Conservation (phyloP, 768 basidiomycete species). For the Tylopilus sp. region DNA sequence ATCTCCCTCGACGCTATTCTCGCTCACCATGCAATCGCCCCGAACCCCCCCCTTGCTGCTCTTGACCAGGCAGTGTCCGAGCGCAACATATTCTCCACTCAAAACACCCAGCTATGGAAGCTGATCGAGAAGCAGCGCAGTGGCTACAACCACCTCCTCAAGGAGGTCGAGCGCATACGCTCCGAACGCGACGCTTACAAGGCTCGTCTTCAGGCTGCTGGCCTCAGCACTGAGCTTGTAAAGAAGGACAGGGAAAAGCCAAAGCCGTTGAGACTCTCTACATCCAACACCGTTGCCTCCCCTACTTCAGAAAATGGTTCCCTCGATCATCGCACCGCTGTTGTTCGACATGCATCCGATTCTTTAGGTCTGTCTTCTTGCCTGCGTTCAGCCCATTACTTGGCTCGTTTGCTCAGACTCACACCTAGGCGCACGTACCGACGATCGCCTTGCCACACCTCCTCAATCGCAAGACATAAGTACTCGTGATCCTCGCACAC, state of each 20-base stretch:
- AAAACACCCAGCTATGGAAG: constrained; percentile 93
- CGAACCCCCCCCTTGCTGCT: constrained; percentile 55
- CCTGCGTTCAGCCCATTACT: not conserved
- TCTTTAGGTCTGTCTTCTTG: constrained; percentile 29
- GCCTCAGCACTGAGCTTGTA: constrained; percentile 38
- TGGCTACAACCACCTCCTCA: constrained; percentile 75
- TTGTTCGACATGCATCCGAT: constrained; percentile 30
- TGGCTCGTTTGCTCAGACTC: not conserved
- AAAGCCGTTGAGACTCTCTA: constrained; percentile 17
- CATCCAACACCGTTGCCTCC: constrained; percentile 24
- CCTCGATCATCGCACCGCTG: constrained; percentile 24
- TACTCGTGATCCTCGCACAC: constrained; percentile 6
- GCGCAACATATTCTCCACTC: constrained; percentile 72
- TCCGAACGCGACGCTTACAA: constrained; percentile 69
- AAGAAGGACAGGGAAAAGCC: constrained; percentile 29
- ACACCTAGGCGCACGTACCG: constrained; percentile 9
- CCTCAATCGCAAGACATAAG: constrained; percentile 15
- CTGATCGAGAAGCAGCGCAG: constrained; percentile 88
- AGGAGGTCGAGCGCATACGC: constrained; percentile 83
- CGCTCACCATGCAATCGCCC: constrained; percentile 46
- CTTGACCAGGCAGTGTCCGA: constrained; percentile 77
- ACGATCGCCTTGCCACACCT: constrained; percentile 23
- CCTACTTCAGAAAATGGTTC: constrained; percentile 12
- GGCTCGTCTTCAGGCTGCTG: constrained; percentile 30
- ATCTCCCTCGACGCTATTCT: constrained; percentile 55